Base-by-base conservation (phyloP, 2,329 filamentous ascomycete genomes). In the Aspergillus uvarum region DNA sequence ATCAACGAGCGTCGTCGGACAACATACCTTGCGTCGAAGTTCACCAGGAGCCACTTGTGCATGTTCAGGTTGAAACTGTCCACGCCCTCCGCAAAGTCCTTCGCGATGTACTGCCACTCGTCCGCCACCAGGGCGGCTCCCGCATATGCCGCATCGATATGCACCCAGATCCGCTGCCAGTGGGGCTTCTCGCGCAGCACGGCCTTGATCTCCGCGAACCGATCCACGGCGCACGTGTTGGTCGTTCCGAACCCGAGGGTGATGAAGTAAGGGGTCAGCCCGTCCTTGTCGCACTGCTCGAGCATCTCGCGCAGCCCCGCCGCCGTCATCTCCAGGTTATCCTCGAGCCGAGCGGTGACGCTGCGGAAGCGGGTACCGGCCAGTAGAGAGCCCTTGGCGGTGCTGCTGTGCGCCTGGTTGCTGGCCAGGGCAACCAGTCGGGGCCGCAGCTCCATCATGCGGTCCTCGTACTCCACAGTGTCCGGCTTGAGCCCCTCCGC, bases 1-100 rank as follows among this genome's bases (percentile, higher is more conserved):
- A 38, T 5, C 38, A 4, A 10, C 14, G 22, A 22, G 22, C 4
- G 22, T 32, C 14, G 16, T 26, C 8, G 5, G 32, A 47, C 32
- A 7, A 56, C 66, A 31, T 70, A 80, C 78, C 77, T 80, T 4
- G 85, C 85, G 70, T 98, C 94, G 70, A 97, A 97, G 77, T 96
- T 96, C 59, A 92, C 92, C 19, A 97, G 86, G 51, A 97, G 83
- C 94, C 94, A 97, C 80, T 98, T 98, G 83, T 97, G 93, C 85
- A 96, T 90, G 81, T 97, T 98, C 80, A 94, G 87, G 77, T 96
- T 89, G 83, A 96, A 96, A 65, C 89, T 92, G 80, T 96, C 90
- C 72, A 96, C 92, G 22, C 81, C 78, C 1, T 81, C 78, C 0
- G 72, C 72, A 54, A 94, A 82, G 8, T 85, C 78, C 22, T 80